phyloP scores from a whole-genome alignment of 352 stramenopile species.

The Elongisporangium anandrum region DNA sequence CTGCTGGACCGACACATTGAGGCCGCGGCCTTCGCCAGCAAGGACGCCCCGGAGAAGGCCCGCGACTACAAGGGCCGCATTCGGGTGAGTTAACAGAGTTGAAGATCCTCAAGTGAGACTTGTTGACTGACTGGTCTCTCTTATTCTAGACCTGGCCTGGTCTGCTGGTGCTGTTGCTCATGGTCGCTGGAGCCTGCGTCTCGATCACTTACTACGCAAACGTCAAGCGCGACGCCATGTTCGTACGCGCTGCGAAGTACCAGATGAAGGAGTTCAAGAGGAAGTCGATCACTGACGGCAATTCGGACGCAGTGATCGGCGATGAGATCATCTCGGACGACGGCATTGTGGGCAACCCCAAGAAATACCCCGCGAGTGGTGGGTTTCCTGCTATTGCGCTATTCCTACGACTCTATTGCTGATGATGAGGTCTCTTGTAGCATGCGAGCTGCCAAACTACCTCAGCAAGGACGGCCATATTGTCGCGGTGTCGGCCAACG shows the following conservation, averaged over 20 bases:
- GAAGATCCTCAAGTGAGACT: too few relatives aligned
- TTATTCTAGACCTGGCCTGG: constrained; percentile 42
- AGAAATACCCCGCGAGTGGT: constrained; percentile 57
- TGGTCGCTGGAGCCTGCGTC: constrained; percentile 31
- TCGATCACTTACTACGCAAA: constrained; percentile 44
- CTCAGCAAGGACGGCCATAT: constrained; percentile 65
- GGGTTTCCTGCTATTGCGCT: neutral
- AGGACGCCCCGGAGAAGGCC: constrained; percentile 28
- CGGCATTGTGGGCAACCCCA: constrained; percentile 63
- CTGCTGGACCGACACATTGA: constrained; percentile 48
- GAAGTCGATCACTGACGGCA: constrained; percentile 6
- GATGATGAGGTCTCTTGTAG: neutral
- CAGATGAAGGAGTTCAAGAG: constrained; percentile 14
- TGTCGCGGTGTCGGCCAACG: constrained; percentile 44
- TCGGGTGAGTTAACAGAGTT: constrained; percentile 19
- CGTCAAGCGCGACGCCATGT: neutral
- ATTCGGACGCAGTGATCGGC: constrained; percentile 12
- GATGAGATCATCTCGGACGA: constrained; percentile 43
- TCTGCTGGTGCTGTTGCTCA: constrained; percentile 38
- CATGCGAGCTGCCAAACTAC: constrained; percentile 64
- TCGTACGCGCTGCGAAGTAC: neutral
- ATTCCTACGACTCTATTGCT: neutral
- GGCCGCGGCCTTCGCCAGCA: constrained; percentile 13
- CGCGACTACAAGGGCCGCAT: constrained; percentile 71
- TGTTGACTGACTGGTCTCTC: neutral